Evolutionary conservation across 495 filamentous ascomycete species (phyloP), one percentile per base, ranked within the genome.

Genomic region (Neurospora tetrasperma): DNA sequence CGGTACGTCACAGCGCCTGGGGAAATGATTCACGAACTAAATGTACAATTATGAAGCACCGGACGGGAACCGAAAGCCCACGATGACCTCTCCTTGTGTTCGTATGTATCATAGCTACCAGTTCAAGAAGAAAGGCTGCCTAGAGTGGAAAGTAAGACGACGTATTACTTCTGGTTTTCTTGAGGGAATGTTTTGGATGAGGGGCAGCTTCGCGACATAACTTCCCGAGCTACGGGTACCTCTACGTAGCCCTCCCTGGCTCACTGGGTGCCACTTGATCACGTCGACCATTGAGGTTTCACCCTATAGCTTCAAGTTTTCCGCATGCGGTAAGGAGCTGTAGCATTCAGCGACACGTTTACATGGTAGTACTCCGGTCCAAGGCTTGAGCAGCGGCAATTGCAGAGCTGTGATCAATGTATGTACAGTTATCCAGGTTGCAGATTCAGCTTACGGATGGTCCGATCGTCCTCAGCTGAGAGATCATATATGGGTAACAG

Each of bases 21-120:
- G 16, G 76, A 81, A 70, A 81, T 80, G 18, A 79, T 78, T 54
- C 74, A 70, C 69, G 76, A 70, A 70, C 77, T 27, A 35, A n/a
- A 23, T n/a, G 35, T 70, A 38, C 39, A 7, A 7, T 44, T 44
- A 10, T 31, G 16, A 70, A 31, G 27, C 27, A 31, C 27, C 27
- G 11, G 40, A 59, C 20, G 10, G 20, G 11, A 14, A 66, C 23
- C 12, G 54, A 18, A 66, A 66, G 14, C 16, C 54, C 54, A 66
- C 54, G 54, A 66, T 62, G 54, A 31, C 11, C 6, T 31, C 23
- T 23, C 54, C 54, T 62, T 23, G 23, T 0, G 23, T 62, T 27
- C 23, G 54, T 31, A 16, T 35, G 14, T 66, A 66, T 18, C 12
- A 66, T 14, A 35, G 5, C 27, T 66, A 6, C 11, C 6, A 7